A percentile compares a stretch with the other conserved stretches of the same genome.
Evolutionary conservation across 306 rosid species (phyloP).

Genomic region (Trifolium dubium): DNA sequence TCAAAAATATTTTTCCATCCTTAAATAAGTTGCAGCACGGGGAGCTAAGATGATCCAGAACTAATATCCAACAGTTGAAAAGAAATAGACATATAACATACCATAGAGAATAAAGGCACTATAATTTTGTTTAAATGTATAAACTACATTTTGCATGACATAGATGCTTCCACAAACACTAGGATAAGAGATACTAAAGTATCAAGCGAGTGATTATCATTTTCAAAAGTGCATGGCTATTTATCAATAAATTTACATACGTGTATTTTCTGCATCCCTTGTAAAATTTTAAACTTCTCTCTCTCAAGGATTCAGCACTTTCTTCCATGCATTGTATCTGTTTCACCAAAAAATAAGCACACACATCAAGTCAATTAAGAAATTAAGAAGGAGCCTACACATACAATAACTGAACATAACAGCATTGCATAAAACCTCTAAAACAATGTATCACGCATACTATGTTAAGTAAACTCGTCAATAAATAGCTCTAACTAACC

Average conservation of each 20-base stretch:
- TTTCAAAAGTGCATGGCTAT: slow-evolving; percentile 1
- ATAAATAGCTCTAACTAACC: slow-evolving; percentile 32
- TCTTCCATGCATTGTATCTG: slow-evolving; percentile 99
- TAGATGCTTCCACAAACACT: too few species aligned
- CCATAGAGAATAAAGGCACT: too few species aligned
- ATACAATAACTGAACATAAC: slow-evolving; percentile 16
- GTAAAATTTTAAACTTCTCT: slow-evolving; percentile 87
- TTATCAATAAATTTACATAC: slow-evolving; percentile 57
- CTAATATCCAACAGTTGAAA: too few species aligned
- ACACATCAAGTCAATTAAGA: slow-evolving; percentile 34
- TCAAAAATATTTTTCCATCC: too few species aligned
- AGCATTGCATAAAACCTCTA: slow-evolving; percentile 3
- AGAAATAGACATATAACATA: too few species aligned
- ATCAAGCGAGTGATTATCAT: too few species aligned
- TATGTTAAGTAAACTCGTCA: neutral
- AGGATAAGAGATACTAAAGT: too few species aligned
- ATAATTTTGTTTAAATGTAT: too few species aligned
- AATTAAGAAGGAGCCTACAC: slow-evolving; percentile 32
- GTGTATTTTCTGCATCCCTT: slow-evolving; percentile 99
- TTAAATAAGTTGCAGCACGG: too few species aligned
- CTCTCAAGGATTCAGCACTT: slow-evolving; percentile 93
- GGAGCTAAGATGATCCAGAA: too few species aligned
- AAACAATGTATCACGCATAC: slow-evolving; percentile 7
- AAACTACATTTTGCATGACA: too few species aligned
- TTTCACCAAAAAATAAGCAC: slow-evolving; percentile 46